These are phyloP conservation scores for Pichia pseudocactophila DNA, from an alignment of 805 yeast species.

Conservation along the genomic window DNA sequence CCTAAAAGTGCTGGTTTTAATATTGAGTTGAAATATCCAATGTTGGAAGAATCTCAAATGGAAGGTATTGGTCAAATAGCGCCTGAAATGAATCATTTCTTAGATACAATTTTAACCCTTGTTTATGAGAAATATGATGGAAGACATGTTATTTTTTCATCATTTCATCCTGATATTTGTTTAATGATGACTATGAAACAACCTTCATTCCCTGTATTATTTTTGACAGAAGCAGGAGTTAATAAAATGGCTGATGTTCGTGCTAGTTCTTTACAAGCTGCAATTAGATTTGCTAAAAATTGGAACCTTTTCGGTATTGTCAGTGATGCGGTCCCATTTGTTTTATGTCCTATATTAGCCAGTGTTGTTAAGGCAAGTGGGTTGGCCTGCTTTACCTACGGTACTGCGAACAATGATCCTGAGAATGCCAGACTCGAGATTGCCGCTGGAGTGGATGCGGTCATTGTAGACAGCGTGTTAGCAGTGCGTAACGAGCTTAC, in stretches of 20 bases:
- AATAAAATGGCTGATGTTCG: conserved; percentile 80
- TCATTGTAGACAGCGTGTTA: conserved; percentile 89
- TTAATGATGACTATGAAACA: conserved; percentile 79
- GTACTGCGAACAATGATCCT: conserved; percentile 75
- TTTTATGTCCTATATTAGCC: conserved; percentile 84
- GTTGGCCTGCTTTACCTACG: conserved; percentile 88
- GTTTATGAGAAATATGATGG: conserved; percentile 74
- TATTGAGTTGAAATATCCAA: conserved; percentile 90
- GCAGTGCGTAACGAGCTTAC: conserved; percentile 82
- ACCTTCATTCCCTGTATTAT: conserved; percentile 86
- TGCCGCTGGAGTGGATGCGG: conserved; percentile 95
- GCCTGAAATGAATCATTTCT: conserved; percentile 77
- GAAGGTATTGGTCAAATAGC: conserved; percentile 85
- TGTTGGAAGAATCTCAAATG: conserved; percentile 84
- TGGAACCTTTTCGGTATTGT: conserved; percentile 93
- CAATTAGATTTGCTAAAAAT: conserved; percentile 78
- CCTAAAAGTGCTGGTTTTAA: conserved; percentile 87
- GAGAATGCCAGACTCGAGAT: conserved; percentile 76
- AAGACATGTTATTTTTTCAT: conserved; percentile 81
- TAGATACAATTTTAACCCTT: conserved; percentile 72
- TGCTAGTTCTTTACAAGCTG: conserved; percentile 82
- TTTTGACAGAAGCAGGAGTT: conserved; percentile 84
- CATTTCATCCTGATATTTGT: conserved; percentile 93
- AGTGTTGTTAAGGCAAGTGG: conserved; percentile 88
- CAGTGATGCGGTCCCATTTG: conserved; percentile 76